Evolutionary conservation across 192 early-diverging fungal genomes (phyloP).

Genomic region (Coemansia sp.): DNA sequence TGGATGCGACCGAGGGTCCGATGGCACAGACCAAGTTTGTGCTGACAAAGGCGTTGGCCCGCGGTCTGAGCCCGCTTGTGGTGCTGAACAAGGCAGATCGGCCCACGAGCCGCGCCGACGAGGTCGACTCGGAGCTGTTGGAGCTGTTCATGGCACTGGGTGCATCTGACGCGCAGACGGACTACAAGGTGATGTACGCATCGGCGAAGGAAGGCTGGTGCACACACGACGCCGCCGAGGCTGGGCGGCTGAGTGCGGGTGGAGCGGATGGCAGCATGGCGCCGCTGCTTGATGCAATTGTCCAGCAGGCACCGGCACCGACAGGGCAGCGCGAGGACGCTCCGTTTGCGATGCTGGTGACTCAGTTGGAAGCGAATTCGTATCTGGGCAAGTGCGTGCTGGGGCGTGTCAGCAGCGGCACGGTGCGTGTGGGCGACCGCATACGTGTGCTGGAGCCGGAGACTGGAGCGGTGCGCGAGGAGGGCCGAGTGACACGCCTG

Average conservation of each 20-base stretch:
- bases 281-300: slow-evolving; percentile 74
- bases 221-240: slow-evolving; percentile 55
- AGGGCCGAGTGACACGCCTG: slow-evolving; percentile 74
- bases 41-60: slow-evolving; percentile 73
- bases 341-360: slow-evolving; percentile 82
- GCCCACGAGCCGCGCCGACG: slow-evolving; percentile 69
- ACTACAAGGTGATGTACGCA: slow-evolving; percentile 75
- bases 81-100: slow-evolving; percentile 87
- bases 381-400: slow-evolving; percentile 83
- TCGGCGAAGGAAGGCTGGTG: slow-evolving; percentile 88
- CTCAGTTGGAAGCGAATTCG: slow-evolving; percentile 80
- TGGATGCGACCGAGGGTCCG: slow-evolving; percentile 81
- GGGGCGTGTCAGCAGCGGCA: slow-evolving; percentile 73
- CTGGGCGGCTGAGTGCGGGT: neutral
- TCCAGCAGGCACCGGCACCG: slow-evolving; percentile 69
- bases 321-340: slow-evolving; percentile 58
- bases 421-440: slow-evolving; percentile 68
- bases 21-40: slow-evolving; percentile 93
- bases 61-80: slow-evolving; percentile 72
- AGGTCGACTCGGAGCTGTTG: slow-evolving; percentile 77
- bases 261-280: slow-evolving; percentile 54
- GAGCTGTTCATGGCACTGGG: slow-evolving; percentile 80
- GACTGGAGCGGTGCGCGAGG: slow-evolving; percentile 62
- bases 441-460: slow-evolving; percentile 73
- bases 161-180: slow-evolving; percentile 76